phyloP scores from a whole-genome alignment of 1,284 basidiomycete genomes.

The Coriolopsis trogii region DNA sequence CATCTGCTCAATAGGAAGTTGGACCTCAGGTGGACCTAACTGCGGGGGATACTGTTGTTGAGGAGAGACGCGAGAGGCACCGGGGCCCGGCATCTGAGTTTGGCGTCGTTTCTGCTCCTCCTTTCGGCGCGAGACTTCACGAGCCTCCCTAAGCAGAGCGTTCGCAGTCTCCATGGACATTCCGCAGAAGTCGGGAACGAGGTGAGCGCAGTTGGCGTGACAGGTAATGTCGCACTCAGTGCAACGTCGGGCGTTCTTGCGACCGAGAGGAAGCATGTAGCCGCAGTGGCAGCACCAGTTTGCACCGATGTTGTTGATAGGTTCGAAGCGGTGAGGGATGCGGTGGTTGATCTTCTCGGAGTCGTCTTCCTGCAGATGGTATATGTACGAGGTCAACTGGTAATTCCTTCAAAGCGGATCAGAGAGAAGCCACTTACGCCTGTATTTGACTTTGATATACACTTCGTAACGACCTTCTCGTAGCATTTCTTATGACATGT shows the following conservation, averaged over 20 bases:
- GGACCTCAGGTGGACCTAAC: constrained; percentile 17
- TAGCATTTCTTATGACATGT: constrained; percentile 99
- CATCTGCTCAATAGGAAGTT: constrained; percentile 41
- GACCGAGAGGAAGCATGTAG: constrained; percentile 95
- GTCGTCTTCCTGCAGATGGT: constrained; percentile 87
- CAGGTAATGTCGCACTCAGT: constrained; percentile 96
- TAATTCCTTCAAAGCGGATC: neutral
- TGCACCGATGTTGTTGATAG: constrained; percentile 95
- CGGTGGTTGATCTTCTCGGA: constrained; percentile 99
- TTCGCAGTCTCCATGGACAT: constrained; percentile 99
- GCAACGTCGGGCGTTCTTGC: constrained; percentile 96
- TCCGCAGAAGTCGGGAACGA: constrained; percentile 99
- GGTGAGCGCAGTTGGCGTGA: constrained; percentile 96
- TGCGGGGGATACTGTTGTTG: constrained; percentile 28
- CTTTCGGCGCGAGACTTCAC: constrained; percentile 56
- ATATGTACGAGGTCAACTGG: constrained; percentile 13
- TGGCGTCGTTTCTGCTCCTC: constrained; percentile 49
- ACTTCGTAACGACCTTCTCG: constrained; percentile 99
- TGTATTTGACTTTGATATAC: constrained; percentile 95
- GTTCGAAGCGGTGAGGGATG: constrained; percentile 98
- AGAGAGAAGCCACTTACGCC: constrained; percentile 62
- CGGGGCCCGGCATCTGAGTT: constrained; percentile 11
- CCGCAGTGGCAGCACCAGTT: constrained; percentile 99
- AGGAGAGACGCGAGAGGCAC: constrained; percentile 19
- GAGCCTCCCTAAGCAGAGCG: constrained; percentile 88